These are phyloP conservation scores for Amphibolis antarctica DNA, from an alignment of 106 monocot genomes.

Conservation along the genomic window DNA sequence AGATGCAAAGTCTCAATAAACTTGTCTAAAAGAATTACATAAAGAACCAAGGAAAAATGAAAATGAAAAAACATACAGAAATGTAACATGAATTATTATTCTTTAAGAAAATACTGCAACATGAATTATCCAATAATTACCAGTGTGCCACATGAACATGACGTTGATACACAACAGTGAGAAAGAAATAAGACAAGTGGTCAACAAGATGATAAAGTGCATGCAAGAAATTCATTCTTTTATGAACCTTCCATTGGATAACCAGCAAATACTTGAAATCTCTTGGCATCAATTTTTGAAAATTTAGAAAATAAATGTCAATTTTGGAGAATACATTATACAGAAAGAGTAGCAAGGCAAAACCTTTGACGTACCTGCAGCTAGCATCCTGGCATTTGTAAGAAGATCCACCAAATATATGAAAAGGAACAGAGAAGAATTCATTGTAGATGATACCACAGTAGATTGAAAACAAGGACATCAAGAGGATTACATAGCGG, in stretches of 20 bases:
- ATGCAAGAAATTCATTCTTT: too few relatives aligned
- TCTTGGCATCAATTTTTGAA: too few relatives aligned
- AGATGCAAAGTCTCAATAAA: background rate
- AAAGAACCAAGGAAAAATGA: background rate
- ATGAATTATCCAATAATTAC: too few relatives aligned
- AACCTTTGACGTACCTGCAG: constrained; percentile 43
- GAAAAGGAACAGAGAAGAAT: constrained; percentile 92
- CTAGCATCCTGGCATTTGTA: constrained; percentile 72
- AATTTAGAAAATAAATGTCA: background rate
- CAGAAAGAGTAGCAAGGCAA: background rate
- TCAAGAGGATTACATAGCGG: constrained; percentile 88
- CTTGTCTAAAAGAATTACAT: too few relatives aligned
- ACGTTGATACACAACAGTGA: too few relatives aligned
- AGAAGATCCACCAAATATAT: constrained; percentile 88
- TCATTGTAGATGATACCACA: constrained; percentile 97
- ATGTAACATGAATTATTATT: too few relatives aligned
- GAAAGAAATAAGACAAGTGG: too few relatives aligned
- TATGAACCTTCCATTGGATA: too few relatives aligned
- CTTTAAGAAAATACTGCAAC: too few relatives aligned
- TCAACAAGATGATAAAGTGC: too few relatives aligned
- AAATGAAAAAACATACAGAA: background rate
- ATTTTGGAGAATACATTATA: background rate
- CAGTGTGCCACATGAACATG: too few relatives aligned
- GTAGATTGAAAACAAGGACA: constrained; percentile 97
- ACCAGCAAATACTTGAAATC: too few relatives aligned